These are phyloP conservation scores for Linum usitatissimum DNA, from an alignment of 345 rosid genomes.

Conservation along the genomic window DNA sequence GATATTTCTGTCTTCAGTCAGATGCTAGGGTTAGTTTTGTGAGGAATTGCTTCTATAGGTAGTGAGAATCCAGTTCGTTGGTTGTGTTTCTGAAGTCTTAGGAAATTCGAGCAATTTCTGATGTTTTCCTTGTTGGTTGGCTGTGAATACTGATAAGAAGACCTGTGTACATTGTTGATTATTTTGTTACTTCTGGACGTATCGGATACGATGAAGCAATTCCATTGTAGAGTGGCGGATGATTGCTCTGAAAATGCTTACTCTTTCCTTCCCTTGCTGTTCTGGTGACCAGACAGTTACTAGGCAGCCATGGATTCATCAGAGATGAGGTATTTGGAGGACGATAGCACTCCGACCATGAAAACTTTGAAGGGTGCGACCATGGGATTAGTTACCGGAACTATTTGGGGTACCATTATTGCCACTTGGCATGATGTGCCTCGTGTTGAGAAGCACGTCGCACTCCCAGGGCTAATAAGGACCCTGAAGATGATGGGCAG, in stretches of 20 bases:
- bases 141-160: background rate
- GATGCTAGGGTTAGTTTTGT: no score
- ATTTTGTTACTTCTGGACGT: no score
- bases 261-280: background rate
- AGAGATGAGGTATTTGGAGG: constrained; percentile 78
- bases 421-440: constrained; percentile 97
- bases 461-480: constrained; percentile 84
- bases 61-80: background rate
- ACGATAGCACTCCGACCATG: constrained; percentile 57
- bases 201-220: background rate
- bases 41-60: no score
- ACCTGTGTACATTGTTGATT: background rate
- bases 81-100: background rate
- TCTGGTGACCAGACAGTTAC: constrained; percentile 12
- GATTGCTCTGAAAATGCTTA: background rate
- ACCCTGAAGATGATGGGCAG: constrained; percentile 96
- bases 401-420: constrained; percentile 72
- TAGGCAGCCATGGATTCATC: constrained; percentile 54
- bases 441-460: constrained; percentile 90
- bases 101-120: background rate
- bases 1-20: background rate
- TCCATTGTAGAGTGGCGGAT: background rate
- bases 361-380: constrained; percentile 84
- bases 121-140: no score
- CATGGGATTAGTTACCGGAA: constrained; percentile 70